Conservation (phyloP, 331 rosid genomes). For the Rosa hybrid region DNA sequence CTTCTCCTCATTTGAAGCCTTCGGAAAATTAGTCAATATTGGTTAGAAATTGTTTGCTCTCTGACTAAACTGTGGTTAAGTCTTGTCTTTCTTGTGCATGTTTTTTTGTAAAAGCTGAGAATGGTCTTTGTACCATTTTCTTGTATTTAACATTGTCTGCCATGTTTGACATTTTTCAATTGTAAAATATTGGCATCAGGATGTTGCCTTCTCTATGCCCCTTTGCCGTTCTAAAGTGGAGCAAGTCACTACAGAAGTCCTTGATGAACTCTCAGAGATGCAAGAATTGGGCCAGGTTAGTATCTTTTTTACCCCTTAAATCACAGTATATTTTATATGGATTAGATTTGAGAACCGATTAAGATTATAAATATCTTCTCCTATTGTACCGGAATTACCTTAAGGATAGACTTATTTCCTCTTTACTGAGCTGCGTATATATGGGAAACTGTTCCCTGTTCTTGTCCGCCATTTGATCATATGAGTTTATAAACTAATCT, state of each 20-base stretch:
- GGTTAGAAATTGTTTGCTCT: background rate
- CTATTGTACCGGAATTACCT: background rate
- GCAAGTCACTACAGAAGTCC: slow-evolving; percentile 76
- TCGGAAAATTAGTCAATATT: background rate
- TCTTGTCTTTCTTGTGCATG: background rate
- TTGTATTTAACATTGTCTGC: background rate
- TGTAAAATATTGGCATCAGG: slow-evolving; percentile 49
- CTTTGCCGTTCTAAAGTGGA: slow-evolving; percentile 83
- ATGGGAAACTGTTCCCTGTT: slow-evolving; percentile 3
- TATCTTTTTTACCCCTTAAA: slow-evolving; percentile 16
- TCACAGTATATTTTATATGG: background rate
- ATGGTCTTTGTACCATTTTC: background rate
- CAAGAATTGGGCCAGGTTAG: slow-evolving; percentile 90
- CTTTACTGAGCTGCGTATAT: background rate
- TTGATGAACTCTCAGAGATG: slow-evolving; percentile 93
- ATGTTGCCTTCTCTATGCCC: slow-evolving; percentile 87
- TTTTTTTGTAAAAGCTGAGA: background rate
- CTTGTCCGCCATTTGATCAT: slow-evolving; percentile 3
- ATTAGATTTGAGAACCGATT: slow-evolving; percentile 22
- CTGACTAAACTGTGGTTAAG: background rate
- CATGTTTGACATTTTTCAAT: slow-evolving; percentile 16
- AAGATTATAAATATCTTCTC: slow-evolving; percentile 14
- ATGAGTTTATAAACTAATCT: background rate
- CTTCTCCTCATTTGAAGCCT: background rate
- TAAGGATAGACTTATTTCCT: background rate